Conservation (phyloP, 2,329 filamentous ascomycete genomes). For the Botrytis hyacinthi region DNA sequence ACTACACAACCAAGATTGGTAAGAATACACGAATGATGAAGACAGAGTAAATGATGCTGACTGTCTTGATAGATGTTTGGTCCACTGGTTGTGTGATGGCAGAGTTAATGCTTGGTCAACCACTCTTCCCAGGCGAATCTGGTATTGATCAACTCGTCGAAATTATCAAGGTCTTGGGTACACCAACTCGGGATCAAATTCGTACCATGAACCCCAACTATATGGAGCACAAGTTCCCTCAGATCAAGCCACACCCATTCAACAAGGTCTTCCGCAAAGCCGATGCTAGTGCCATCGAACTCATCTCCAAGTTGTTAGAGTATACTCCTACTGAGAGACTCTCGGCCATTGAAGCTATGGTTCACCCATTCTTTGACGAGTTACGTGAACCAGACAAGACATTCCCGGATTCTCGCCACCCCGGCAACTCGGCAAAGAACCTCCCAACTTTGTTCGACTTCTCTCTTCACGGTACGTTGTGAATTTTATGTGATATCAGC, state of each 20-base stretch:
- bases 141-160: constrained; percentile 98
- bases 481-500: neutral
- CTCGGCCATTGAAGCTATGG: constrained; percentile 92
- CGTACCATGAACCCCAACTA: constrained; percentile 99
- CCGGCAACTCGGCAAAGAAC: constrained; percentile 71
- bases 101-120: constrained; percentile 97
- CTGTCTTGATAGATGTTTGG: constrained; percentile 75
- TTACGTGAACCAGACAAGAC: constrained; percentile 86
- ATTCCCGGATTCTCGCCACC: constrained; percentile 90
- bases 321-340: constrained; percentile 96
- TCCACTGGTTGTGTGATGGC: constrained; percentile 99
- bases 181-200: constrained; percentile 95
- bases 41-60: constrained; percentile 26
- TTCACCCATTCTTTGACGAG: constrained; percentile 98
- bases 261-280: constrained; percentile 99
- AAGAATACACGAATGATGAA: constrained; percentile 43
- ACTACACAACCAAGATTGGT: constrained; percentile 99
- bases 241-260: constrained; percentile 99
- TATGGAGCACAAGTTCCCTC: constrained; percentile 99
- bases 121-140: constrained; percentile 95
- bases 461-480: constrained; percentile 76
- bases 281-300: constrained; percentile 85
- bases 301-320: constrained; percentile 90
- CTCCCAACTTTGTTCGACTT: constrained; percentile 91
- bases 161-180: constrained; percentile 98